Percentiles rank a stretch among this genome's conserved stretches.
phyloP scores from a whole-genome alignment of 2,329 filamentous ascomycete genomes.

The Penicillium sp. region DNA sequence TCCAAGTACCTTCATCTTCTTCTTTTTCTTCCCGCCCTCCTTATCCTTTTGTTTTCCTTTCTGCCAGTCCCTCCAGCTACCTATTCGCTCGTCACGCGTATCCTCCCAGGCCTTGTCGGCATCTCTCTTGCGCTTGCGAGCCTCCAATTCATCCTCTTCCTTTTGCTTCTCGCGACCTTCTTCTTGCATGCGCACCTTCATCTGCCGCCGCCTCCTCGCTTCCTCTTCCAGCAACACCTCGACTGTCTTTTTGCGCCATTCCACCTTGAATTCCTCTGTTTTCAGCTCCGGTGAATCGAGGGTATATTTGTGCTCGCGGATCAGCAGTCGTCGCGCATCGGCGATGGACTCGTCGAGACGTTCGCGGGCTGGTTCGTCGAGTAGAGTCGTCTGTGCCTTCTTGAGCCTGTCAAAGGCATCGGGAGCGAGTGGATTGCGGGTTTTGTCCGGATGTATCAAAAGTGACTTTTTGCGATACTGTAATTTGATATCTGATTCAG shows the following conservation, averaged over 20 bases:
- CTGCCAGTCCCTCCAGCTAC: slow-evolving; percentile 89
- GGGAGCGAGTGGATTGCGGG: slow-evolving; percentile 80
- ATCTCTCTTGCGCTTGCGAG: slow-evolving; percentile 79
- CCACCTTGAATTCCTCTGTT: slow-evolving; percentile 73
- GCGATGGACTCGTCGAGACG: slow-evolving; percentile 91
- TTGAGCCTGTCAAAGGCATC: slow-evolving; percentile 96
- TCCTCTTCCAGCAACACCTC: slow-evolving; percentile 92
- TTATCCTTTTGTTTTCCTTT: slow-evolving; percentile 60
- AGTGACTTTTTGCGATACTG: slow-evolving; percentile 97
- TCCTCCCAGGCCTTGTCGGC: slow-evolving; percentile 95
- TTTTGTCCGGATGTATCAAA: slow-evolving; percentile 98
- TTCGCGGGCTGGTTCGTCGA: slow-evolving; percentile 88
- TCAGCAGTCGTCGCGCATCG: slow-evolving; percentile 89
- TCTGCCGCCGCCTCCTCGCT: slow-evolving; percentile 73
- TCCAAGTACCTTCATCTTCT: slow-evolving; percentile 48
- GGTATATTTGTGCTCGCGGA: slow-evolving; percentile 91
- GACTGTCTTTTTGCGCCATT: slow-evolving; percentile 87
- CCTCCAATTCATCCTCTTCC: slow-evolving; percentile 78
- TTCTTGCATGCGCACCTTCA: slow-evolving; percentile 94
- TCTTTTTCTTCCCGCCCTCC: slow-evolving; percentile 57
- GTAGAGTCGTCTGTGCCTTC: slow-evolving; percentile 84
- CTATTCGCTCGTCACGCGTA: slow-evolving; percentile 84
- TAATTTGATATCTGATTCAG: slow-evolving; percentile 93
- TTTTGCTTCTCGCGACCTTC: slow-evolving; percentile 85
- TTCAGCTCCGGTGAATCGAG: slow-evolving; percentile 79